Conservation (phyloP, 768 basidiomycete genomes). For the Hortiboletus flavorubellus region DNA sequence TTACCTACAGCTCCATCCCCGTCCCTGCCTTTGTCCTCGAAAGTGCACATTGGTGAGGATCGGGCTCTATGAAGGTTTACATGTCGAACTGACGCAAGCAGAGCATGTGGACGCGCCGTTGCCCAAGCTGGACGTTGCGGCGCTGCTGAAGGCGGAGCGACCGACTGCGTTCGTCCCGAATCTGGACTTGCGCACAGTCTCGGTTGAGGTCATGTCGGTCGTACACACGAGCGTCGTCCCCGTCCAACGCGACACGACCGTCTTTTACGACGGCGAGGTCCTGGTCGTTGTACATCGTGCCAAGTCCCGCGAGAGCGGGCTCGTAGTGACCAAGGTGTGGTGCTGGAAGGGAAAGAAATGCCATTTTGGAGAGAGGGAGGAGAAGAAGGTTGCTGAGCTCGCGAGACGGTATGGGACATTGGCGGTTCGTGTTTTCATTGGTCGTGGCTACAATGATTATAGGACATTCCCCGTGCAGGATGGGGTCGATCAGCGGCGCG, state of each 20-base stretch:
- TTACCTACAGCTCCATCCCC: not conserved
- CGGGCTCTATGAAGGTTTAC: not conserved
- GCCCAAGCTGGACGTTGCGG: constrained; percentile 46
- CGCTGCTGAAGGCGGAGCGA: constrained; percentile 36
- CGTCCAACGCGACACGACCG: constrained; percentile 42
- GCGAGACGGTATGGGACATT: constrained; percentile 69
- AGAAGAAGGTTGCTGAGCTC: constrained; percentile 64
- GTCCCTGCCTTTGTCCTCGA: not conserved
- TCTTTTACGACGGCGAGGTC: constrained; percentile 75
- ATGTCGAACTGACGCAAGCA: constrained; percentile 14
- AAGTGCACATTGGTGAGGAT: constrained; percentile 36
- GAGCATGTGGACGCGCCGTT: constrained; percentile 43
- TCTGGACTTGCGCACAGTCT: constrained; percentile 51
- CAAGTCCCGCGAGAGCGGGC: constrained; percentile 60
- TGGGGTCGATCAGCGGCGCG: constrained; percentile 55
- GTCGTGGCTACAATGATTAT: too few species aligned
- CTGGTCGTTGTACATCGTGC: constrained; percentile 65
- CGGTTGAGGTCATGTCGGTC: constrained; percentile 70
- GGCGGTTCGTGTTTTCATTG: constrained; percentile 41
- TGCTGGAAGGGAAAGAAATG: constrained; percentile 66
- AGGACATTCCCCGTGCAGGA: constrained; percentile 18
- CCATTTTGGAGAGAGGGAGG: constrained; percentile 54
- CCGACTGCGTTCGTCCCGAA: constrained; percentile 20
- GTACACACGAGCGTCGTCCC: constrained; percentile 46
- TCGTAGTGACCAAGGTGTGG: constrained; percentile 72